Conservation (phyloP, 129 eudicot genomes). For the Smallanthus sonchifolius region DNA sequence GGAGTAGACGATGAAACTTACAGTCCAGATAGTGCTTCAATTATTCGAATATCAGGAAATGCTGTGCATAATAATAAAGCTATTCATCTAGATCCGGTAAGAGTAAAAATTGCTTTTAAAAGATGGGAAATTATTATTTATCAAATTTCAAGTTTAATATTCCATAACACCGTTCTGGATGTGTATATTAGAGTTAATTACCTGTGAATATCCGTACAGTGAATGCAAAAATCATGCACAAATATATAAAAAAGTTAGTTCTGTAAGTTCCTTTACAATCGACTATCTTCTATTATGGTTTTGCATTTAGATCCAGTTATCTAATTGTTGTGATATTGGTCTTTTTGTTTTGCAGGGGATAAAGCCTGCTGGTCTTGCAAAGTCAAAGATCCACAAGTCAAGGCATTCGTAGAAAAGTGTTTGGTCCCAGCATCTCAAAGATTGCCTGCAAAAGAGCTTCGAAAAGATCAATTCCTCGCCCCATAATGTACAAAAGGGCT, state of each 20-base stretch:
- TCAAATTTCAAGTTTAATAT: no score
- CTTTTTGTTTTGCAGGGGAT: constrained; percentile 25
- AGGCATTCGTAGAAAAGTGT: constrained; percentile 47
- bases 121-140: no score
- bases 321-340: constrained; percentile 1
- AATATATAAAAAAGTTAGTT: constrained; percentile 41
- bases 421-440: constrained; percentile 45
- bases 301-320: neutral
- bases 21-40: no score
- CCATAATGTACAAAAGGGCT: constrained; percentile 31
- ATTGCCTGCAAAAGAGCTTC: constrained; percentile 41
- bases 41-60: no score
- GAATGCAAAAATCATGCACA: constrained; percentile 47
- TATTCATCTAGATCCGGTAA: no score
- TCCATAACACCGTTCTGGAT: no score
- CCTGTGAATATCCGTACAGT: constrained; percentile 46
- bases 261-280: constrained; percentile 14
- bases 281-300: neutral
- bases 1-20: no score
- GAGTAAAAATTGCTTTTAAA: no score
- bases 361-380: constrained; percentile 39
- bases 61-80: no score
- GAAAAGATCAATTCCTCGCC: constrained; percentile 44
- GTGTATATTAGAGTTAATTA: constrained; percentile 49
- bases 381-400: constrained; percentile 43